Conservation (phyloP, 148 eudicot genomes). For the Gaultheria prostrata region DNA sequence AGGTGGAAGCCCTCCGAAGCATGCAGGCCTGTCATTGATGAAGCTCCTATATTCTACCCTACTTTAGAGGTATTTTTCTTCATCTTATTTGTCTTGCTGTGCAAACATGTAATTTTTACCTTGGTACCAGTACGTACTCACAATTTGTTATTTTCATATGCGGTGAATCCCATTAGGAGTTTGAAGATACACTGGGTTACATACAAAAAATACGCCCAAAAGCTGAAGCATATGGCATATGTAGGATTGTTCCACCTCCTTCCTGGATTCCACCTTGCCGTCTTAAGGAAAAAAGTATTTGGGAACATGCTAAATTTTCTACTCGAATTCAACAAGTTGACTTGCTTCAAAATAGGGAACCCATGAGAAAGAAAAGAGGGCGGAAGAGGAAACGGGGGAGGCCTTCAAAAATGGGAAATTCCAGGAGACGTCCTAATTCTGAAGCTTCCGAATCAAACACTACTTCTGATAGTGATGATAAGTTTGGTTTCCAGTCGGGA, state of each 20-base stretch:
- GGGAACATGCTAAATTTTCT: constrained; percentile 51
- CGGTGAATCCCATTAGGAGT: constrained; percentile 36
- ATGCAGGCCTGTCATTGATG: constrained; percentile 45
- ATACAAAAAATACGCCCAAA: constrained; percentile 47
- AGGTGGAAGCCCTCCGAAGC: constrained; percentile 55
- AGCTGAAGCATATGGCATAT: constrained; percentile 63
- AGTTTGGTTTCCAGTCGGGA: constrained; percentile 68
- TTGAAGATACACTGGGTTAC: constrained; percentile 57
- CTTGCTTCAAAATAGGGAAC: constrained; percentile 67
- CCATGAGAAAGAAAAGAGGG: constrained; percentile 50
- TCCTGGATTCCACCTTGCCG: constrained; percentile 63
- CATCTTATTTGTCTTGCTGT: background rate
- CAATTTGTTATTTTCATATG: background rate
- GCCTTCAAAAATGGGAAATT: constrained; percentile 35
- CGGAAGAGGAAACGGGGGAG: constrained; percentile 44
- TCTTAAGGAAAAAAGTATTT: constrained; percentile 42
- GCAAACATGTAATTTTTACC: background rate
- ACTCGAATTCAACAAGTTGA: constrained; percentile 62
- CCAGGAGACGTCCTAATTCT: constrained; percentile 28
- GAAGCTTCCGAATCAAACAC: constrained; percentile 27
- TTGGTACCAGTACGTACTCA: background rate
- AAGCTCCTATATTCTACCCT: constrained; percentile 63
- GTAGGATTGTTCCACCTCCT: constrained; percentile 62
- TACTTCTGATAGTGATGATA: constrained; percentile 41
- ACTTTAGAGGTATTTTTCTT: constrained; percentile 44